Base-by-base conservation (phyloP, 441 rosid genomes). In the Omphalea diandra region DNA sequence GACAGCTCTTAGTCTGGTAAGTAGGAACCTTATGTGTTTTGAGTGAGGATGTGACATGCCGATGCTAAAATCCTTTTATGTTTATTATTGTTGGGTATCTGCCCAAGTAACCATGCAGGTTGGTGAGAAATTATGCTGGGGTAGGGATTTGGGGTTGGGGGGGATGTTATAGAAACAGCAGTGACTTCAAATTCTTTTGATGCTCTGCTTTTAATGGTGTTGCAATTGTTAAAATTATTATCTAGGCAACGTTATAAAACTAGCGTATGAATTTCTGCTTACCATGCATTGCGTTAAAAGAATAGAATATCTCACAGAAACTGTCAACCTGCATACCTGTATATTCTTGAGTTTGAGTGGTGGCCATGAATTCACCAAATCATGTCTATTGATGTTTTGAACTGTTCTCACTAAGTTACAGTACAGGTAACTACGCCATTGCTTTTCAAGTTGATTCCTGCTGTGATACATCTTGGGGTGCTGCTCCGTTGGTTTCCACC, bases 361-460 rank as follows among this genome's bases (percentile, higher is more conserved):
- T 11, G 22, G 26, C 44, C 22, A 29, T 63, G 41, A 12, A 46
- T 32, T 17, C 35, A 27, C 26, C 26, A 29, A 55, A 44, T 46
- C 57, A 35, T 53, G 35, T 35, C 18, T 27, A 17, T 49, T 60
- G 24, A 49, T 26, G 44, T 61, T 38, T 41, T 49, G 20, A 61
- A 59, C 35, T 36, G 35, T n/a, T 35, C 69, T 73, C 24, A 47
- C 47, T 10, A 35, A 8, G 65, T 64, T 31, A 31, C 58, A 26
- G 46, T 65, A 57, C 87, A 94, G 98, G 98, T 94, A 78, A 94
- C 97, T 9, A 94, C 99, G 17, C 94, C 99, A 67, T 86, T 94
- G 83, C 93, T 94, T 71, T 94, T 94, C 85, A 94, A 94, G 86
- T 79, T 92, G 81, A 92, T 94, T 73, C 98, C 98, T 2, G 99